Base-by-base conservation (phyloP, 805 yeast genomes). In the Scheffersomyces amazonensis region DNA sequence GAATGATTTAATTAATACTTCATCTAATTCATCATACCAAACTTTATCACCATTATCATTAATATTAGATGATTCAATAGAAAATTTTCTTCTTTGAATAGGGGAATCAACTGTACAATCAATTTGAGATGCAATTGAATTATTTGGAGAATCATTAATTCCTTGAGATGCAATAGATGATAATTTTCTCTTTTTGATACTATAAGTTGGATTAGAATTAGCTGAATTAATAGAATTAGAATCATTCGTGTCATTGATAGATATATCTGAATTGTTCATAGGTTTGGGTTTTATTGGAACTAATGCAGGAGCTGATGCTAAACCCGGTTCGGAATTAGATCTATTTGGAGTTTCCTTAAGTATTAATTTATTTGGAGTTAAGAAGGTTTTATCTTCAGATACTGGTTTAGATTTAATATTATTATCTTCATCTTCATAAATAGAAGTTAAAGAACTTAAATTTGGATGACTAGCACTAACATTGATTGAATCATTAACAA, bases 1-100 rank as follows among this genome's bases (percentile, higher is more conserved):
- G 41, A 58, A 63, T 13, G 70, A 64, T 24, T 57, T 56, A 35
- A 66, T 48, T 28, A 69, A 48, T 25, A 55, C 51, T 9, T 62
- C 64, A 41, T 67, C 73, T 31, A 69, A 50, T 21, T 58, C 60
- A 1, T 56, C 41, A 32, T 54, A 52, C 74, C 74, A 69, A 2
- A 60, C 63, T 31, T 50, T 52, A 22, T 56, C 61, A 20, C 47
- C 51, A 13, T 31, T 23, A 3, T 36, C 20, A 24, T 28, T 10
- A 11, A 31, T 18, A 13, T 18, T 28, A 9, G 24, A 9, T 31
- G 34, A 19, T n/a, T 38, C 22, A 6, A 15, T 11, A 3, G 39
- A 33, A 23, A 32, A 31, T 33, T 41, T 50, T 16, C 50, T 38
- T 9, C 30, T 41, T 4, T 43, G 18, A 8, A 44, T 36, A 1